A percentile compares a stretch with the other conserved stretches of the same genome.
These are phyloP conservation scores for Hymenoscyphus scutula DNA, from an alignment of 2,329 filamentous ascomycete species.

Conservation along the genomic window DNA sequence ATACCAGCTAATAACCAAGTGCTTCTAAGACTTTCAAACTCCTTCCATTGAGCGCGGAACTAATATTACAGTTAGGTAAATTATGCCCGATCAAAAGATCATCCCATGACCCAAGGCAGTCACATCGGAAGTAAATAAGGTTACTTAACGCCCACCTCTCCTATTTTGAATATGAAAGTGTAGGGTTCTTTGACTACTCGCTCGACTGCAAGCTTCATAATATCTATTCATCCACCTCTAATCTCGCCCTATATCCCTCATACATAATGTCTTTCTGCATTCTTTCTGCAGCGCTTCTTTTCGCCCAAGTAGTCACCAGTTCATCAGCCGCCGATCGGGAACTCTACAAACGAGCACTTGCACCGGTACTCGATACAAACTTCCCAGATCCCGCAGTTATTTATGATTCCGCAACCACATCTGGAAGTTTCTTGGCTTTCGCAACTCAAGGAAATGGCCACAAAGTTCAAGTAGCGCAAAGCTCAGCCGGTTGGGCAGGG, in stretches of 20 bases:
- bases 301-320: constrained; percentile 4
- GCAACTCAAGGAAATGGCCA: constrained; percentile 50
- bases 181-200: neutral
- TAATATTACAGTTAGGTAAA: constrained; percentile 1
- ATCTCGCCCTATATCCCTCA: neutral
- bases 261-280: constrained; percentile 6
- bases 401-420: constrained; percentile 35
- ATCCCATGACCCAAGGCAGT: neutral
- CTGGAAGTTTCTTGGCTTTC: constrained; percentile 57
- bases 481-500: constrained; percentile 39
- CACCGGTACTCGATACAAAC: constrained; percentile 40
- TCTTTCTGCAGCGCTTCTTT: constrained; percentile 9
- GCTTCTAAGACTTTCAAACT: neutral
- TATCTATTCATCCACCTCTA: neutral
- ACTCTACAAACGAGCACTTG: constrained; percentile 9
- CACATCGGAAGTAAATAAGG: neutral
- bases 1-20: no score
- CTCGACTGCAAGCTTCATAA: neutral
- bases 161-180: neutral
- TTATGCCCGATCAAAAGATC: neutral
- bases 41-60: neutral
- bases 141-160: neutral
- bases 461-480: constrained; percentile 51
- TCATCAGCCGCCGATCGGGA: constrained; percentile 5
- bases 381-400: constrained; percentile 57